Conservation (phyloP, 2,329 filamentous ascomycete genomes). For the Xylaria arbuscula region DNA sequence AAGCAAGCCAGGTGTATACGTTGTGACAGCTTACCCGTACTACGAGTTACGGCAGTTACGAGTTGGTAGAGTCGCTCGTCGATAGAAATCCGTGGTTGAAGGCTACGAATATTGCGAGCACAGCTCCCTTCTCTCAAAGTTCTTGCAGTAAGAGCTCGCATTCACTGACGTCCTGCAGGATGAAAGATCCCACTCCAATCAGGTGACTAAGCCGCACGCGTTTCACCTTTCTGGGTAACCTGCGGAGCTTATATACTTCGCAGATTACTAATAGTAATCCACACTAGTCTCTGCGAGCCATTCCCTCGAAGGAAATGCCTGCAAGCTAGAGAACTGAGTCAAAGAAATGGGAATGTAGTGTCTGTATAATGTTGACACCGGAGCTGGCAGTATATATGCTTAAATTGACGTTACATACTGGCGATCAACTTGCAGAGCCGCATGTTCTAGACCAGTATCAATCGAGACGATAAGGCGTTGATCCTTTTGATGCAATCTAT, state of each 20-base stretch:
- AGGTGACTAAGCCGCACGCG: slow-evolving; percentile 18
- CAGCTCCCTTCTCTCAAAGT: not conserved
- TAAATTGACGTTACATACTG: slow-evolving; percentile 9
- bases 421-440: slow-evolving; percentile 27
- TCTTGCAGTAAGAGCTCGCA: not conserved
- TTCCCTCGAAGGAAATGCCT: not conserved
- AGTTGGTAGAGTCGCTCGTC: not conserved
- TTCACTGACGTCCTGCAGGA: slow-evolving; percentile 8
- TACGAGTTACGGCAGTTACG: slow-evolving; percentile 5
- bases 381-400: not conserved
- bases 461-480: slow-evolving; percentile 12
- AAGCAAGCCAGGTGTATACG: not conserved
- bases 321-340: not conserved
- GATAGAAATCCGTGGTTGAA: not conserved
- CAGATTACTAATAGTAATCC: not conserved
- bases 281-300: not conserved
- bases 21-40: not conserved
- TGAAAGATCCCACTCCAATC: not conserved
- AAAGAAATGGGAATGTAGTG: not conserved
- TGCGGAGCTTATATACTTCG: not conserved
- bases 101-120: not conserved
- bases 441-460: slow-evolving; percentile 25
- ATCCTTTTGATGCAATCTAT: slow-evolving; percentile 20
- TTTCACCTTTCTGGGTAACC: slow-evolving; percentile 4
- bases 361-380: not conserved